Evolutionary conservation across 257 asterid genomes (phyloP).

Genomic region (Catharanthus roseus): DNA sequence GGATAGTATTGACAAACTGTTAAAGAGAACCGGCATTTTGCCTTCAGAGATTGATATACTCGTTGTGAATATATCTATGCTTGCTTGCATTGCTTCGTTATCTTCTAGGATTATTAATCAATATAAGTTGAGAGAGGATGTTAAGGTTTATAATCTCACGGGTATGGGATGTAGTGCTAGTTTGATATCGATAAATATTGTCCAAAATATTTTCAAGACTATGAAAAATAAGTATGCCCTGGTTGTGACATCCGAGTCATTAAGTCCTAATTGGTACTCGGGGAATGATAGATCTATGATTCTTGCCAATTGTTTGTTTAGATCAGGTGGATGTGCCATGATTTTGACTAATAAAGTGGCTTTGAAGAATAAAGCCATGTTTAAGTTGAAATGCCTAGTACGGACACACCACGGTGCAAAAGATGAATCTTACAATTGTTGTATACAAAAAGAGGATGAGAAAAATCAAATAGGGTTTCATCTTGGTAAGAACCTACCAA

Average conservation of each 20-base stretch:
- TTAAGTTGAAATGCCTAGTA: constrained; percentile 53
- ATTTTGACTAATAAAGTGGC: constrained; percentile 52
- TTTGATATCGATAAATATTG: constrained; percentile 46
- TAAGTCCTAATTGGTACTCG: constrained; percentile 68
- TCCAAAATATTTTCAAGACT: constrained; percentile 40
- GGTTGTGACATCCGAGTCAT: constrained; percentile 66
- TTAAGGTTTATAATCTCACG: constrained; percentile 68
- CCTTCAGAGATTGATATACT: constrained; percentile 67
- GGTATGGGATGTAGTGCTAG: constrained; percentile 99
- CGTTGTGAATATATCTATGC: constrained; percentile 76
- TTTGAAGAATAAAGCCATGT: constrained; percentile 36
- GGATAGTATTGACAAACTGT: constrained; percentile 37
- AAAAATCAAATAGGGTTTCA: constrained; percentile 57
- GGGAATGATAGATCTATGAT: constrained; percentile 88
- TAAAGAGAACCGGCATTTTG: constrained; percentile 35
- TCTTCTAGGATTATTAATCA: constrained; percentile 51
- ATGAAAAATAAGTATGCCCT: constrained; percentile 43
- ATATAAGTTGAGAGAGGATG: constrained; percentile 52
- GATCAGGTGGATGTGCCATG: constrained; percentile 72
- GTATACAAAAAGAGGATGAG: constrained; percentile 63
- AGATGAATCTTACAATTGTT: constrained; percentile 64
- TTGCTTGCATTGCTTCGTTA: constrained; percentile 52
- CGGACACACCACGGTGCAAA: constrained; percentile 71
- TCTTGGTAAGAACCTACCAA: constrained; percentile 66
- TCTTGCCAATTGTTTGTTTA: constrained; percentile 68